phyloP scores from a whole-genome alignment of 2,329 filamentous ascomycete species.

The Diatrype stigma region DNA sequence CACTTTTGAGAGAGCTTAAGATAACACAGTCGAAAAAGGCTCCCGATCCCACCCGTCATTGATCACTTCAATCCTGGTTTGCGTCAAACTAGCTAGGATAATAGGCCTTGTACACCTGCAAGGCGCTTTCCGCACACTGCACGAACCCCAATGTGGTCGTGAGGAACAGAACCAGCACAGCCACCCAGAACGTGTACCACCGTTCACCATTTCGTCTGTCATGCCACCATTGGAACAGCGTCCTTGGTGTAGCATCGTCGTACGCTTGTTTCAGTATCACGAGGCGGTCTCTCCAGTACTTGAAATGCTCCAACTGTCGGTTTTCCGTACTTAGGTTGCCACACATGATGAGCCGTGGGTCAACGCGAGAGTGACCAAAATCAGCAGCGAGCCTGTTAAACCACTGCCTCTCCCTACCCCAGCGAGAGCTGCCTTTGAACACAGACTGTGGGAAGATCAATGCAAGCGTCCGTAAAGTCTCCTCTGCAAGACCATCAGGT shows the following conservation, averaged over 20 bases:
- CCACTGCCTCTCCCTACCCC: too few species aligned
- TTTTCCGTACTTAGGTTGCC: slow-evolving; percentile 26
- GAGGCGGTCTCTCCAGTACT: slow-evolving; percentile 37
- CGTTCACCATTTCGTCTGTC: slow-evolving; percentile 35
- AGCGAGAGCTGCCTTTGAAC: too few species aligned
- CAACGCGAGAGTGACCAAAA: slow-evolving; percentile 2
- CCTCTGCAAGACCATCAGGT: too few species aligned
- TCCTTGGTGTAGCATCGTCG: slow-evolving; percentile 30
- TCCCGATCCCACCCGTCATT: too few species aligned
- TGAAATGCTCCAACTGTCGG: slow-evolving; percentile 27
- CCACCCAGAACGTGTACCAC: slow-evolving; percentile 42
- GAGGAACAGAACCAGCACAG: slow-evolving; percentile 4
- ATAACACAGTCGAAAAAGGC: too few species aligned
- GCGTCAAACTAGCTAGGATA: not conserved
- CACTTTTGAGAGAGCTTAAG: too few species aligned
- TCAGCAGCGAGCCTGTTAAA: too few species aligned
- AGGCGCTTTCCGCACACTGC: not conserved
- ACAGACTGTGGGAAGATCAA: too few species aligned
- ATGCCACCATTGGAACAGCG: slow-evolving; percentile 35
- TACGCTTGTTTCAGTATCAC: slow-evolving; percentile 36
- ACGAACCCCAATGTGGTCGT: not conserved
- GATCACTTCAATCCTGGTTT: too few species aligned
- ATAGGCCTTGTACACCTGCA: not conserved
- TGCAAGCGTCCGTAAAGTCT: too few species aligned
- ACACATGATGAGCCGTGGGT: slow-evolving; percentile 18